Base-by-base conservation (phyloP, 805 yeast genomes). In the Candida montana region DNA sequence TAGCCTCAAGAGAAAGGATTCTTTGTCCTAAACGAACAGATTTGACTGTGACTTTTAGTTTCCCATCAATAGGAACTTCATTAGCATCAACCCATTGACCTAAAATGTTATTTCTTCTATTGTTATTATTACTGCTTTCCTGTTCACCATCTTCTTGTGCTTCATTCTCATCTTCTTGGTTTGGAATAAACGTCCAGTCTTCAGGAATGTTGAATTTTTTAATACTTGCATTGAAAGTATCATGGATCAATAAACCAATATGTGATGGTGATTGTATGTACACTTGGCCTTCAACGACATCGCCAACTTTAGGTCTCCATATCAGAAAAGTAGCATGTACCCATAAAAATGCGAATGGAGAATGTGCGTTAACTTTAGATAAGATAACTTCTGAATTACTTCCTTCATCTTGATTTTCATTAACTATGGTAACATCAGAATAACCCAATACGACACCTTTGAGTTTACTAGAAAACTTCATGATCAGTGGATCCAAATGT, bases 221-320 rank as follows among this genome's bases (percentile, higher is more conserved):
- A 48, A 93, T 87, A 35, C 91, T 80, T 18, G 97, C 97, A 64
- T 93, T 93, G 69, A 93, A 93, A 1, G 95, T 87, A 64, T 93
- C 98, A 60, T 87, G 90, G 37, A 93, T 72, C 50, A 93, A 72
- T 46, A 93, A 69, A 46, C 97, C 98, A 54, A 93, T 83, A 59
- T 93, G 99, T 7, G 96, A 83, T 15, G 95, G 95, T 3, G 96
- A 82, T 67, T 91, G 97, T 77, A 91, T 81, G 67, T 87, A 88
- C 41, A 83, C 74, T 69, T 80, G 75, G 11, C 99, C 99, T 61
- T 90, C 95, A 16, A 93, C 65, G 1, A 72, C 65, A 57, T 93
- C 97, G 4, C 95, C 96, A n/a, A 79, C 69, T 53, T 77, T 77
- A 5, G 99, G 99, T 54, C 75, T 78, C 98, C 99, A 93, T 37